phyloP scores from a whole-genome alignment of 495 filamentous ascomycete species.

The Gamarada debralockiae region DNA sequence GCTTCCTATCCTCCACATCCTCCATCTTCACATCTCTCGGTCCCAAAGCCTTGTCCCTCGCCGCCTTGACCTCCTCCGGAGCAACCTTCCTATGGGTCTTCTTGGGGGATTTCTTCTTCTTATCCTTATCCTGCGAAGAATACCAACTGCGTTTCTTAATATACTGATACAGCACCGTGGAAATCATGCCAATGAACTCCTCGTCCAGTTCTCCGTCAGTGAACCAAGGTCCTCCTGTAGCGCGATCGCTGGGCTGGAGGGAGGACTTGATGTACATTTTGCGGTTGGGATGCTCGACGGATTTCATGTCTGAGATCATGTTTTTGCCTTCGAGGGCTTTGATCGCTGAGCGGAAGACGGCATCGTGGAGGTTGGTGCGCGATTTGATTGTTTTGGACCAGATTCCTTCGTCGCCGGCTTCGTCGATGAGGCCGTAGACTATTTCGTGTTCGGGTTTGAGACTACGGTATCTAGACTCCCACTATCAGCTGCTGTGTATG shows the following conservation, averaged over 20 bases:
- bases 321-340: slow-evolving; percentile 68
- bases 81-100: slow-evolving; percentile 38
- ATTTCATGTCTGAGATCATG: slow-evolving; percentile 55
- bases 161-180: slow-evolving; percentile 64
- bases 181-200: slow-evolving; percentile 72
- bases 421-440: slow-evolving; percentile 83
- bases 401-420: slow-evolving; percentile 73
- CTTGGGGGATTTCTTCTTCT: slow-evolving; percentile 29
- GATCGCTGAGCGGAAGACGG: slow-evolving; percentile 67
- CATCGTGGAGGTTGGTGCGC: slow-evolving; percentile 73
- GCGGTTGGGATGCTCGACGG: slow-evolving; percentile 58
- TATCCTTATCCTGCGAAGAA: slow-evolving; percentile 3
- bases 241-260: slow-evolving; percentile 75
- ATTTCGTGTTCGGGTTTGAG: slow-evolving; percentile 69
- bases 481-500: slow-evolving; percentile 5
- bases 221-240: slow-evolving; percentile 92
- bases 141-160: slow-evolving; percentile 70
- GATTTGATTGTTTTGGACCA: slow-evolving; percentile 80
- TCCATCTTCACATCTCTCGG: slow-evolving; percentile 8
- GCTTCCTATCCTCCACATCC: slow-evolving; percentile 10
- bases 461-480: slow-evolving; percentile 52
- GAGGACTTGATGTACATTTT: slow-evolving; percentile 84
- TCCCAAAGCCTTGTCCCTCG: slow-evolving; percentile 36
- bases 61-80: slow-evolving; percentile 24
- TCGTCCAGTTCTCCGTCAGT: slow-evolving; percentile 83